Evolutionary conservation across 176 grass and related monocot genomes (phyloP), one percentile per base, ranked within the genome.

Genomic region (Aegilops longissima): DNA sequence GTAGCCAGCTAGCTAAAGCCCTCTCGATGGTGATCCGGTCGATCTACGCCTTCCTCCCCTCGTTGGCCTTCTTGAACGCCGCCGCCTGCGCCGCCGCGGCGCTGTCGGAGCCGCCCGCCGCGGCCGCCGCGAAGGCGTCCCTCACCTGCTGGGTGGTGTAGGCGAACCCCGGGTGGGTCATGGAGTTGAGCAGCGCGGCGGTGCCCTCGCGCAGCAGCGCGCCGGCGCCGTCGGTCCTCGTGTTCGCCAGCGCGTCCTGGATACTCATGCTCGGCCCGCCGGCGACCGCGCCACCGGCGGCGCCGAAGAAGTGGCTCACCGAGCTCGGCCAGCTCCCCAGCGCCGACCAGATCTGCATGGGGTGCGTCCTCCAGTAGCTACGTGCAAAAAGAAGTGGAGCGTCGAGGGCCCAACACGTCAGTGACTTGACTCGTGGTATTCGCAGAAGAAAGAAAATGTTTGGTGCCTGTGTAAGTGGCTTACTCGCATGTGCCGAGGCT

Each of bases 311-410:
- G 39, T 89, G 25, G 36, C 85, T 56, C 7, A 90, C 79, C 5
- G 90, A 83, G 68, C 83, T 91, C 77, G 92, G 86, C 84, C 85
- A 95, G 65, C 82, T 88, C 12, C 92, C 85, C 10, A 97, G 35
- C 20, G 93, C 66, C 12, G 83, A 81, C 90, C 73, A 94, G 24
- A 95, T 90, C 85, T 85, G 61, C 86, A 85, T 85, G 21, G 95
- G 95, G 88, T 97, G 95, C 12, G 88, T 70, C 36, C 82, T 81
- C 95, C 95, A 97, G 85, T 91, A 97, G 45, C 95, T 97, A 30
- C 61, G 36, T 14, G 25, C 23, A 47, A 67, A n/a, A 84, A 51
- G 2, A 25, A 0, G 24, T 49, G 61, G 4, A 29, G 27, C 1
- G 51, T 20, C 12, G 61, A 0, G 5, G 30, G 23, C 0, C 29